phyloP scores from a whole-genome alignment of 495 filamentous ascomycete species.

The Penicillium lividum region DNA sequence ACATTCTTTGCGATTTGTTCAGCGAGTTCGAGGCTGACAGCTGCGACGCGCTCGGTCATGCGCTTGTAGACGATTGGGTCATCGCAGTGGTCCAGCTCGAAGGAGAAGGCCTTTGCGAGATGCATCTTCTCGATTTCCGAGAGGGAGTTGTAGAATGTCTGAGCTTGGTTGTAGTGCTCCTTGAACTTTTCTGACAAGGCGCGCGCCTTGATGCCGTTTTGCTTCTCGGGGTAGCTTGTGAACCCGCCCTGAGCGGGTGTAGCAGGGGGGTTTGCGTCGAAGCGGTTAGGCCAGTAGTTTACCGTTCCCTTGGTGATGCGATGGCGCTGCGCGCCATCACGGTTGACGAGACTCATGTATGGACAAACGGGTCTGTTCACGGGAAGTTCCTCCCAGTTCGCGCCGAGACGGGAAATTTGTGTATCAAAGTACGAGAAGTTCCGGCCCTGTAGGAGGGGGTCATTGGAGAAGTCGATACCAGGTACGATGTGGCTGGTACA shows the following conservation, averaged over 20 bases:
- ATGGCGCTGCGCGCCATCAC: constrained; percentile 42
- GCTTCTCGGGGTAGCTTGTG: constrained; percentile 63
- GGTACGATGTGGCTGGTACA: constrained; percentile 84
- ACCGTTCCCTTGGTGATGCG: constrained; percentile 67
- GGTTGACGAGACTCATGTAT: constrained; percentile 51
- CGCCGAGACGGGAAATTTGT: constrained; percentile 76
- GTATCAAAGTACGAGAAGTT: constrained; percentile 91
- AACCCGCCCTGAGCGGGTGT: constrained; percentile 62
- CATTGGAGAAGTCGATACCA: constrained; percentile 84
- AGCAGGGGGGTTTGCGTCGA: constrained; percentile 62
- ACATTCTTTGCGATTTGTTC: constrained; percentile 68
- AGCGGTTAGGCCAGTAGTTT: constrained; percentile 91
- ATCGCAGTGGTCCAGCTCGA: constrained; percentile 90
- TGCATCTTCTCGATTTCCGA: constrained; percentile 69
- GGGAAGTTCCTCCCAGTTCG: constrained; percentile 85
- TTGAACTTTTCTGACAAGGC: constrained; percentile 74
- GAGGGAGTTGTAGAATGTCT: constrained; percentile 80
- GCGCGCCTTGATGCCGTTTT: constrained; percentile 69
- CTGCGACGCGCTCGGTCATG: constrained; percentile 66
- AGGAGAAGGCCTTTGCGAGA: constrained; percentile 67
- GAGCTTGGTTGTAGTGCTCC: constrained; percentile 68
- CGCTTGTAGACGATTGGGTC: constrained; percentile 78
- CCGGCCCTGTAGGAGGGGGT: constrained; percentile 78
- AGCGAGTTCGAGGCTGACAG: constrained; percentile 73
- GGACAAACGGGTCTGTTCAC: constrained; percentile 81